Evolutionary conservation across 2,329 filamentous ascomycete genomes (phyloP), one percentile per base, ranked within the genome.

Genomic region (Plectosphaerella cucumerina): DNA sequence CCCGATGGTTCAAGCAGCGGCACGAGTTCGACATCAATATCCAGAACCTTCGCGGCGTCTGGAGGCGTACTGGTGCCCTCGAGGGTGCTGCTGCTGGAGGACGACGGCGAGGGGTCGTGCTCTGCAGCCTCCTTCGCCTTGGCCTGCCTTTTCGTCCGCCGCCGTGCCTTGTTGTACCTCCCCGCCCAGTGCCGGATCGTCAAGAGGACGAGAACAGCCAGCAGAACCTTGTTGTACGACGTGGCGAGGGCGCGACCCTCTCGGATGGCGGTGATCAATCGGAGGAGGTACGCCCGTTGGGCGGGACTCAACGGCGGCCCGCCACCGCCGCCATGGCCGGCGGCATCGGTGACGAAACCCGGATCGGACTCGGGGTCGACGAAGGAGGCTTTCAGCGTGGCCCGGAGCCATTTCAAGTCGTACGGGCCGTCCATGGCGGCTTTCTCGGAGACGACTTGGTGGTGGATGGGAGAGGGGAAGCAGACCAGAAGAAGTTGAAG

Each of bases 211-310:
- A 72, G 57, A 9, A 66, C 46, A 5, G 49, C 21, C 3, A 70
- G 22, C 15, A 72, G 51, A 15, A 64, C 61, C 18, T 64, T 35
- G 49, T 71, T 72, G 53, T 71, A 72, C 5, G 54, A 61, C 14
- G 57, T 55, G 12, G 63, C 57, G 18, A 73, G 59, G 5, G 44
- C 45, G 18, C 70, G 65, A 2, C 69, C 66, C 33, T 66, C 51
- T 37, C 65, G 62, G 21, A 72, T 56, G 20, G 58, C 58, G 9
- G 54, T 47, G 48, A 70, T 65, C 4, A 72, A 58, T 14, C 62
- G 51, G 10, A 54, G 56, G 8, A 73, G 48, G 41, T 69, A 72
- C n/a, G 60, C 59, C 18, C 66, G 60, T 44, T 64, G 61, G 18
- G 68, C 67, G 9, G 68, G 68, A 33, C 42, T 37, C n/a, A 42